A percentile compares a stretch with the other conserved stretches of the same genome.
These are phyloP conservation scores for Mucor velutinosus DNA, from an alignment of 371 early-diverging fungal species.

Conservation along the genomic window DNA sequence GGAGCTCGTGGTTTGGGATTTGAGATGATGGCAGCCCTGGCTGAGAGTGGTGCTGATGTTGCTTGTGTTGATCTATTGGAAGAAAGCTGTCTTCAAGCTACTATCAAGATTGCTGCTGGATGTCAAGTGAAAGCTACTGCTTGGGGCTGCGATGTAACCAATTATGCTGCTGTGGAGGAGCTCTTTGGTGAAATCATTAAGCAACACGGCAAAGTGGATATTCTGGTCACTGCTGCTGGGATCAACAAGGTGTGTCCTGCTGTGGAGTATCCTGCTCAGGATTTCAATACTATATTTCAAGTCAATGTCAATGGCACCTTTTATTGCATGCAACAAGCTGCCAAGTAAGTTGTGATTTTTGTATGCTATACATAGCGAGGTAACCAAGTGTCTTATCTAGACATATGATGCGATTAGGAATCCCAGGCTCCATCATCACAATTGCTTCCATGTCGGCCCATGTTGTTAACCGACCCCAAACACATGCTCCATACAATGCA, in stretches of 20 bases:
- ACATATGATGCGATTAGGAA: slow-evolving; percentile 38
- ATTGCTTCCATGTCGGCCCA: slow-evolving; percentile 50
- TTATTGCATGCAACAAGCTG: slow-evolving; percentile 42
- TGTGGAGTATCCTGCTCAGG: slow-evolving; percentile 18
- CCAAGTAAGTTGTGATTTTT: slow-evolving; percentile 9
- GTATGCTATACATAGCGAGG: background rate
- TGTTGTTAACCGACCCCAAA: slow-evolving; percentile 40
- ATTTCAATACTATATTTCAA: slow-evolving; percentile 26
- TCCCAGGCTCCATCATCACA: slow-evolving; percentile 40
- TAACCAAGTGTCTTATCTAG: background rate
- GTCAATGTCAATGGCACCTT: slow-evolving; percentile 36
- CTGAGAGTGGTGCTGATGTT: slow-evolving; percentile 43
- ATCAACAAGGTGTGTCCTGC: slow-evolving; percentile 40
- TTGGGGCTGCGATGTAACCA: slow-evolving; percentile 41
- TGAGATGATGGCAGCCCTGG: slow-evolving; percentile 47
- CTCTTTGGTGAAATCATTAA: slow-evolving; percentile 61
- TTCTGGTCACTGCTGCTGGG: slow-evolving; percentile 94
- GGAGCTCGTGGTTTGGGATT: slow-evolving; percentile 50
- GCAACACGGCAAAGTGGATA: slow-evolving; percentile 86
- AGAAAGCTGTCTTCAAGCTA: slow-evolving; percentile 25
- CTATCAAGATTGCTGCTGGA: slow-evolving; percentile 17
- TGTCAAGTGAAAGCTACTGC: slow-evolving; percentile 31
- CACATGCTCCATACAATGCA: slow-evolving; percentile 48
- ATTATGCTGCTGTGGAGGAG: slow-evolving; percentile 86
- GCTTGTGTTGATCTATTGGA: slow-evolving; percentile 39